These are phyloP conservation scores for Sequoia sempervirens DNA, from an alignment of 75 land plant species.

Conservation along the genomic window DNA sequence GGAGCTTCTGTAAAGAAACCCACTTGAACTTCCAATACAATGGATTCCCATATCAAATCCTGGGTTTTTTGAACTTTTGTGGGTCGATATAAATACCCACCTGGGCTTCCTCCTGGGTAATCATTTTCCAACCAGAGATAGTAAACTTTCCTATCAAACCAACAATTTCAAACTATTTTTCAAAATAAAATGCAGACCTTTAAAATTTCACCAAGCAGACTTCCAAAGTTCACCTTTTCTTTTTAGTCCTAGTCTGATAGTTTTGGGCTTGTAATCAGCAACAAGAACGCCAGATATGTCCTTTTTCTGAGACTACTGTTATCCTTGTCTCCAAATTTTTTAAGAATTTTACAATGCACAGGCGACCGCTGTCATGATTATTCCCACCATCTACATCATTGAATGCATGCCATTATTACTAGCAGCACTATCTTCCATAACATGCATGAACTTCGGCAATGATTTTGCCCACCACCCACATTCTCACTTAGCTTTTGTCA, in stretches of 20 bases:
- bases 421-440: slow-evolving; percentile 4
- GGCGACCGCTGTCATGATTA: not conserved
- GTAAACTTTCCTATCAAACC: not conserved
- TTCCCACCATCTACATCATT: slow-evolving; percentile 9
- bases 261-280: not conserved
- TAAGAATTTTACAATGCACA: not conserved
- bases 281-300: not conserved
- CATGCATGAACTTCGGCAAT: not conserved
- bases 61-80: not conserved
- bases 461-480: slow-evolving; percentile 3
- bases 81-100: not conserved
- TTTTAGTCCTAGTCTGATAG: not conserved
- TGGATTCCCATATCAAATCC: not conserved
- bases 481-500: not conserved
- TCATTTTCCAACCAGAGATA: not conserved
- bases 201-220: not conserved
- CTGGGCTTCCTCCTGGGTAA: not conserved
- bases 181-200: not conserved
- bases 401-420: not conserved
- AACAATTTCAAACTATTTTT: not conserved
- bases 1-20: not conserved
- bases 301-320: slow-evolving; percentile 9
- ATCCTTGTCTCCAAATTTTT: not conserved
- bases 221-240: not conserved
- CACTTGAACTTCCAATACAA: not conserved